Percentiles rank a stretch among this genome's conserved stretches.
Conservation (phyloP, 2,329 filamentous ascomycete species). For the Colletotrichum melonis region DNA sequence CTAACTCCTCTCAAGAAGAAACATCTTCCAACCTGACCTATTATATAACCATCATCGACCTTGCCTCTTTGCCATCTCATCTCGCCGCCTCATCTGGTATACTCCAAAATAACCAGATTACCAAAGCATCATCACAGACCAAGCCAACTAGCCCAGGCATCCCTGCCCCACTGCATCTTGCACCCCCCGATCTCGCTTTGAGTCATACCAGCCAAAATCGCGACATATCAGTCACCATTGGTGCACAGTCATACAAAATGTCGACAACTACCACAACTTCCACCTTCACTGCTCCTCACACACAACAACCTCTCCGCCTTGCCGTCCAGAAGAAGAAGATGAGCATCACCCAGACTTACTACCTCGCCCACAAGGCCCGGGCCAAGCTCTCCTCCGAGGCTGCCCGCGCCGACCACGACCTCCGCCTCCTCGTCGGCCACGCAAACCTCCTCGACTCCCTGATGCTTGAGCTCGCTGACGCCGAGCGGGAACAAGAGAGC, state of each 20-base stretch:
- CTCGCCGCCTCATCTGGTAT: neutral
- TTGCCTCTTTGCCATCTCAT: conserved; percentile 2
- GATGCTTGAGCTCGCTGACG: conserved; percentile 92
- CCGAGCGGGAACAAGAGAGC: conserved; percentile 93
- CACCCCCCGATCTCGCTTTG: conserved; percentile 35
- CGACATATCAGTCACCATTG: conserved; percentile 34
- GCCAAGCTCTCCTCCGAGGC: conserved; percentile 96
- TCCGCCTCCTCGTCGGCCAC: conserved; percentile 94
- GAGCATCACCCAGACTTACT: conserved; percentile 99
- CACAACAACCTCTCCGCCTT: conserved; percentile 46
- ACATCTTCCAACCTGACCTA: neutral
- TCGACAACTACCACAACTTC: conserved; percentile 37
- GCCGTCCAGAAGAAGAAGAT: conserved; percentile 74
- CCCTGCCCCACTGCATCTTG: conserved; percentile 26
- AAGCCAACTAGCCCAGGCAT: conserved; percentile 31
- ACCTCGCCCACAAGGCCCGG: conserved; percentile 94
- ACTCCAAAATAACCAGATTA: neutral
- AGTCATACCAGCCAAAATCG: conserved; percentile 35
- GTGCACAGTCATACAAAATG: conserved; percentile 44
- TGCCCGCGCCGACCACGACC: conserved; percentile 90
- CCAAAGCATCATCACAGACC: conserved; percentile 27
- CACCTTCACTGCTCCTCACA: conserved; percentile 36
- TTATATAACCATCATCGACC: conserved; percentile 16
- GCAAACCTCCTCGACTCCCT: conserved; percentile 97
- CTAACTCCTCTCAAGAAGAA: conserved; percentile 21